Base-by-base conservation (phyloP, 108 stramenopile genomes). In the Conticribra guillardii region DNA sequence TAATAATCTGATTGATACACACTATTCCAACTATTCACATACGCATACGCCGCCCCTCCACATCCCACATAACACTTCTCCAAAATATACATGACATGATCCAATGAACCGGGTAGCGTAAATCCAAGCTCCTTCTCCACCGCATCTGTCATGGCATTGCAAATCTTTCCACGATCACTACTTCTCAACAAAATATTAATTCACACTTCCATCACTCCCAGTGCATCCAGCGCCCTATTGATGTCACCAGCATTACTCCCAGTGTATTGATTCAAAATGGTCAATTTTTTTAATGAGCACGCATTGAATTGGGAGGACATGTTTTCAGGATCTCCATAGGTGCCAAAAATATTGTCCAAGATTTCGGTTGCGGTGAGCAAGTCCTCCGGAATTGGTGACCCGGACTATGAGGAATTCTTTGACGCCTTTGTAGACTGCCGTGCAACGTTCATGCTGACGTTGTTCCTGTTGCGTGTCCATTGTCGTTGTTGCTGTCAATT, bases 1-100 rank as follows among this genome's bases (percentile, higher is more conserved):
- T 64, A 80, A 33, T 69, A 73, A 14, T 55, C 24, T 8, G 16
- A 27, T 23, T 72, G 50, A 24, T 63, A 80, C 3, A 80, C 64
- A 17, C 49, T 52, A 11, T 66, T 19, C 75, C 75, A 81, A 2
- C 34, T 31, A 27, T 76, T 76, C 45, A 81, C 64, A 49, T 76
- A 77, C n/a, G 75, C 80, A 66, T 81, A 81, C 15, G 75, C 24
- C 28, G 1, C 60, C 61, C 69, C 70, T 23, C 75, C 75, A 56
- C 75, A 76, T n/a, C 64, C 61, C 0, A 24, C 1, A 34, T 76
- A 76, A 34, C 80, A 81, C 0, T 49, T 48, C 31, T 81, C 63
- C 17, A 77, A 32, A n/a, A 76, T 30, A 50, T 59, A 56, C 32
- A 77, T 71, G 45, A 77, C 70, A 28, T 76, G 69, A 16, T 71